phyloP scores from a whole-genome alignment of 2,329 filamentous ascomycete genomes.

The Juglanconis juglandina region DNA sequence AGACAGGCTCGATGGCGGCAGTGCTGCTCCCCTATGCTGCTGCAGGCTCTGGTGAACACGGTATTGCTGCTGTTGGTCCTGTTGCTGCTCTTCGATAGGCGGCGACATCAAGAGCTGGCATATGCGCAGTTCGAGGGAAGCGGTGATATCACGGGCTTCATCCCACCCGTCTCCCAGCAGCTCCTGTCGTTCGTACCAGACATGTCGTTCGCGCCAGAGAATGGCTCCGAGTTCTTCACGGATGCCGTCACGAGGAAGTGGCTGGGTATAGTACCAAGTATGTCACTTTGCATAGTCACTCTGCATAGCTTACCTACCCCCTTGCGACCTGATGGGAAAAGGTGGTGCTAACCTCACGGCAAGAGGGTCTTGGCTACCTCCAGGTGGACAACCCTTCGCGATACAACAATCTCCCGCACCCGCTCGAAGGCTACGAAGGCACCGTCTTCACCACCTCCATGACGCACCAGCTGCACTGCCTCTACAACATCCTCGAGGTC shows the following conservation, averaged over 20 bases:
- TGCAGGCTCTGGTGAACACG: conserved; percentile 30
- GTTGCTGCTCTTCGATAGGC: conserved; percentile 32
- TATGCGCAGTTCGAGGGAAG: conserved; percentile 28
- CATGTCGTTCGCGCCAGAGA: conserved; percentile 34
- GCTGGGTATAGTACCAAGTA: conserved; percentile 38
- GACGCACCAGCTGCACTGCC: conserved; percentile 43
- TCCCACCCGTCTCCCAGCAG: conserved; percentile 33
- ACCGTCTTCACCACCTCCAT: conserved; percentile 40
- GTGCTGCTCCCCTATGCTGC: conserved; percentile 21
- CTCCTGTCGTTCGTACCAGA: conserved; percentile 37
- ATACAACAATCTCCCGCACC: conserved; percentile 35
- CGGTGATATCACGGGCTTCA: conserved; percentile 29
- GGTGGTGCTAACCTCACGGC: not conserved
- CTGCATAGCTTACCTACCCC: not conserved
- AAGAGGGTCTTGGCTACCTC: conserved; percentile 39
- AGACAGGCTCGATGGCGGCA: conserved; percentile 19
- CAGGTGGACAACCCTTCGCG: conserved; percentile 30
- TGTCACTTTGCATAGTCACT: conserved; percentile 8
- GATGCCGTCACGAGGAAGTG: conserved; percentile 31
- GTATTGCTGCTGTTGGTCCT: conserved; percentile 33
- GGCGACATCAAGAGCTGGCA: conserved; percentile 18
- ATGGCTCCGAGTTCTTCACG: conserved; percentile 38
- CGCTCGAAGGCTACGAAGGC: conserved; percentile 29
- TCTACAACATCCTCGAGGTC: conserved; percentile 36
- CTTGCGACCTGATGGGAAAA: not conserved